Evolutionary conservation across 1,139 yeast genomes (phyloP).

Genomic region (Suhomyces chickasaworum): DNA sequence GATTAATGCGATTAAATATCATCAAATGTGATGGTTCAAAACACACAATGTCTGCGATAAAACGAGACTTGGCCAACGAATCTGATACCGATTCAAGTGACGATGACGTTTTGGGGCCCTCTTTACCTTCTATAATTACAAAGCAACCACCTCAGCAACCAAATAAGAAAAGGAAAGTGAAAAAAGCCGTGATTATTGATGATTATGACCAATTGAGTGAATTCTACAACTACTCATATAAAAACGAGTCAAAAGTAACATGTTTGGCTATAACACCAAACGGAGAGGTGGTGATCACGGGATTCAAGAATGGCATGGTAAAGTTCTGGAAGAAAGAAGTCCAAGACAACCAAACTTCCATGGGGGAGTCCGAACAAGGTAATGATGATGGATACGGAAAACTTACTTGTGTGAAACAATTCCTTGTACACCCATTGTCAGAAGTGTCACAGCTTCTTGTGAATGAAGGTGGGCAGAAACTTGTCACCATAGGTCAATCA

Average conservation of each 20-base stretch:
- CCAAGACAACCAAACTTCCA: conserved; percentile 2
- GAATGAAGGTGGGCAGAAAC: conserved; percentile 22
- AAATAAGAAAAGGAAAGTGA: neutral
- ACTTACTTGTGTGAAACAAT: conserved; percentile 41
- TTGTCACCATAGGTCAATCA: conserved; percentile 34
- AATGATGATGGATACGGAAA: conserved; percentile 19
- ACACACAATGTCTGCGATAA: conserved; percentile 1
- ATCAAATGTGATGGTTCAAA: neutral
- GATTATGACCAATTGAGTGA: conserved; percentile 9
- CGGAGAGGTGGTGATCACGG: conserved; percentile 29
- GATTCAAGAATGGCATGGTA: conserved; percentile 42
- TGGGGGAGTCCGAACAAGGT: neutral
- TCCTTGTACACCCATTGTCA: conserved; percentile 29
- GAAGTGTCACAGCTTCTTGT: conserved; percentile 18
- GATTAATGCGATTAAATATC: no score
- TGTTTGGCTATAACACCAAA: conserved; percentile 14
- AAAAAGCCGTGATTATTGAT: neutral
- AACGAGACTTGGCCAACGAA: neutral
- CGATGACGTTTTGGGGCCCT: conserved; percentile 15
- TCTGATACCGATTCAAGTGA: conserved; percentile 3
- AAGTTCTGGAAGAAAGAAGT: conserved; percentile 41
- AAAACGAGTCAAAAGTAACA: conserved; percentile 14
- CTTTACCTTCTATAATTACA: conserved; percentile 1
- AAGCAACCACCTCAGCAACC: neutral
- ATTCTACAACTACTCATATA: conserved; percentile 15